Evolutionary conservation across 2,329 filamentous ascomycete genomes (phyloP), one percentile per base, ranked within the genome.

Genomic region (Aspergillus versicolor): DNA sequence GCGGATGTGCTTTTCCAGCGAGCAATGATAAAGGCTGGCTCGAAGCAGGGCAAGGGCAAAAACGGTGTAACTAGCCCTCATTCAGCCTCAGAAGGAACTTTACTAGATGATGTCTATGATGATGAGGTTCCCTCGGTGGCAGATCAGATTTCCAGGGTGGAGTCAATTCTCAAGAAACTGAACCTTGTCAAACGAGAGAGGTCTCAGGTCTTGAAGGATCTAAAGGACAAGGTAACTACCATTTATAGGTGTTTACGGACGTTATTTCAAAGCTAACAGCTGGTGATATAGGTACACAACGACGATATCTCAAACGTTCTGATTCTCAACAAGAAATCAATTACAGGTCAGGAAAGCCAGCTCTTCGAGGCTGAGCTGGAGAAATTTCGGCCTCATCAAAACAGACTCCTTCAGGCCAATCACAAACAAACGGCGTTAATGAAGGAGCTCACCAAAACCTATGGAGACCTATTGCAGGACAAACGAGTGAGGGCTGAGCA

Each of bases 301-400:
- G 95, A 99, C 69, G 95, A 99, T 68, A 99, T 99, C 62, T 97
- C 92, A 5, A 94, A 96, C 69, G 92, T 97, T 12, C 81, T 99
- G 59, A 99, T 99, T 55, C 79, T 99, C 58, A 99, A 99, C 81
- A 97, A 97, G 73, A 99, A 97, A 76, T 89, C 91, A 2, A 93
- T 97, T 68, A 84, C 91, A 19, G 96, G 91, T 68, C 93, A 94
- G 67, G 94, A 99, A 73, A 88, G 82, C 12, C 91, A 96, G 68
- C 83, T 99, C 3, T 99, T 99, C 77, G 90, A 97, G 71, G 87
- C 91, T 15, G 94, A 99, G 74, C 82, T 99, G n/a, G 93, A 97
- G 75, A 99, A 99, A 73, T 99, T 97, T 76, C 82, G 92, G 42
- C 89, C 92, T 27, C 91, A 97, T 67, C 94, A 97, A 71, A 96